Percentiles rank a stretch among this genome's conserved stretches.
Conservation (phyloP, 2,329 filamentous ascomycete genomes). For the Aureobasidium subglaciale region DNA sequence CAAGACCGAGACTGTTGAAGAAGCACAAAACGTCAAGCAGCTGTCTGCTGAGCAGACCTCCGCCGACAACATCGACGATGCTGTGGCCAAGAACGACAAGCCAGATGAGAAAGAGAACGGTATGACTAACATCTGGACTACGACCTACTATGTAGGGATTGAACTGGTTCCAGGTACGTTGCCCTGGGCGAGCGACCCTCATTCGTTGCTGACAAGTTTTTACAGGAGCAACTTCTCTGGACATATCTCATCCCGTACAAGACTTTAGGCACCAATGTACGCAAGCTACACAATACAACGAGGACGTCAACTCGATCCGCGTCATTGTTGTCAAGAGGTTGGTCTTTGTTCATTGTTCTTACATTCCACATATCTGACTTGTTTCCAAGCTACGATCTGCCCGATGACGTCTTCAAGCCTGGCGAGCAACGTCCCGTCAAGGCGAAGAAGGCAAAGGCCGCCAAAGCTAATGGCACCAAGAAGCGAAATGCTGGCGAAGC, state of each 20-base stretch:
- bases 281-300: conserved; percentile 66
- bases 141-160: conserved; percentile 89
- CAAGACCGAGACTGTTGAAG: conserved; percentile 48
- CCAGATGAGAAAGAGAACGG: conserved; percentile 31
- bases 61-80: conserved; percentile 33
- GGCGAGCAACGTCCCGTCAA: conserved; percentile 55
- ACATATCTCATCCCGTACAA: conserved; percentile 73
- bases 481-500: conserved; percentile 40
- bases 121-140: conserved; percentile 64
- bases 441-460: conserved; percentile 32
- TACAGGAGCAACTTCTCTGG: conserved; percentile 60
- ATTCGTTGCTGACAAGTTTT: conserved; percentile 24
- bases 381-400: conserved; percentile 67
- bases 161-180: conserved; percentile 66
- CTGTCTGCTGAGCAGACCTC: conserved; percentile 41
- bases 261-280: conserved; percentile 81
- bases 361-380: conserved; percentile 20
- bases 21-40: conserved; percentile 44
- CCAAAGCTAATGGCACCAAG: conserved; percentile 23
- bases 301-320: conserved; percentile 68
- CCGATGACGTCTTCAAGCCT: conserved; percentile 78
- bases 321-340: conserved; percentile 84
- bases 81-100: conserved; percentile 28
- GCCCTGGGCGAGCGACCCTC: background rate
- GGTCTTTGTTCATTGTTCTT: conserved; percentile 32